phyloP scores from a whole-genome alignment of 2,329 filamentous ascomycete species.

The Fusarium brevicatenulatum region DNA sequence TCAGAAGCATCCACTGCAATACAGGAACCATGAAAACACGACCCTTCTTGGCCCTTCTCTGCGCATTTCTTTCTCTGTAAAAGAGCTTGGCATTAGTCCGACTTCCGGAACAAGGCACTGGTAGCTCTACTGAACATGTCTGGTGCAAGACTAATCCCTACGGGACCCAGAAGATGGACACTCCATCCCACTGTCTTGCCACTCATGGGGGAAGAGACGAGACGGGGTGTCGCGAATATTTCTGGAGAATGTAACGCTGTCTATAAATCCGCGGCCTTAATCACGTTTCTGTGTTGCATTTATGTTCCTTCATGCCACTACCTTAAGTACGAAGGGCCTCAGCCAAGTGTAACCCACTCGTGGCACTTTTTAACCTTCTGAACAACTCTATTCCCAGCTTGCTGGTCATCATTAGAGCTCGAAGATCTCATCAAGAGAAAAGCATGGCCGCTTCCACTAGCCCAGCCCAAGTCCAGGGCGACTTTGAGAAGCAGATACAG shows the following conservation, averaged over 20 bases:
- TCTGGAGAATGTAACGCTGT: conserved; percentile 14
- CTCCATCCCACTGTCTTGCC: conserved; percentile 8
- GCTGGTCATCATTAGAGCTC: neutral
- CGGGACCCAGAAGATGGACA: conserved; percentile 1
- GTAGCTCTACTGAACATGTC: neutral
- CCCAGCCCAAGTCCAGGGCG: conserved; percentile 7
- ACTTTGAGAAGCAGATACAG: conserved; percentile 34
- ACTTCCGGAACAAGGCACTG: conserved; percentile 18
- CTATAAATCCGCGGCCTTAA: conserved; percentile 22
- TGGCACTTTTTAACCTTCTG: neutral
- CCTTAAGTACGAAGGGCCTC: conserved; percentile 1
- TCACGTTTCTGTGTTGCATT: neutral
- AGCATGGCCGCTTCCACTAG: conserved; percentile 8
- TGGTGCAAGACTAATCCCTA: neutral
- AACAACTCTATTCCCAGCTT: neutral
- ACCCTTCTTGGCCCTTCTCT: neutral
- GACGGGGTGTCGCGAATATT: neutral
- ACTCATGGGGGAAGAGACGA: neutral
- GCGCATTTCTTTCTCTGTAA: neutral
- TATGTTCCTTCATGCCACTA: neutral
- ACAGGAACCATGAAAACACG: neutral
- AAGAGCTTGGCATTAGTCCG: conserved; percentile 29
- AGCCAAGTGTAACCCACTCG: neutral
- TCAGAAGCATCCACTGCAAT: neutral
- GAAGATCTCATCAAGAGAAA: neutral